A percentile compares a stretch with the other conserved stretches of the same genome.
Conservation (phyloP, 306 rosid genomes). For the Ormosia emarginata region DNA sequence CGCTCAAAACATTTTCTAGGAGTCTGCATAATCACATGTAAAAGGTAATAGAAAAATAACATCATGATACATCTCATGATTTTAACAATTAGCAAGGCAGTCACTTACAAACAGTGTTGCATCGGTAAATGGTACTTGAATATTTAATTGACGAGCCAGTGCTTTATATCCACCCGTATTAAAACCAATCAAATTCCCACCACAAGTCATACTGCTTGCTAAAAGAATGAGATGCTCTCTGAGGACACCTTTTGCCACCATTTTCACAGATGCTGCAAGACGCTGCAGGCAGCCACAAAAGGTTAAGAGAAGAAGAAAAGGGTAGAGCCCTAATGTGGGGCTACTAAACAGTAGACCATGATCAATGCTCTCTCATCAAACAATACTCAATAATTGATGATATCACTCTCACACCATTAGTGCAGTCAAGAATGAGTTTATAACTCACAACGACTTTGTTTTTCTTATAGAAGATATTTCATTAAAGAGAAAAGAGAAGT, state of each 20-base stretch:
- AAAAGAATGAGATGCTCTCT: slow-evolving; percentile 88
- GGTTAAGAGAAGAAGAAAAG: neutral
- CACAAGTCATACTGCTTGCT: slow-evolving; percentile 90
- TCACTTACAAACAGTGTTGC: slow-evolving; percentile 85
- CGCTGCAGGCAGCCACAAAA: slow-evolving; percentile 57
- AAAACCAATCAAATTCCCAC: slow-evolving; percentile 85
- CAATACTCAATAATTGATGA: neutral
- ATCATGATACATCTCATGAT: neutral
- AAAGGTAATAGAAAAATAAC: slow-evolving; percentile 11
- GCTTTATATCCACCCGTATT: slow-evolving; percentile 90
- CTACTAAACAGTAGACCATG: neutral
- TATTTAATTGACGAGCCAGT: slow-evolving; percentile 59
- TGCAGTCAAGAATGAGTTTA: neutral
- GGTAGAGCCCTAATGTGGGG: neutral
- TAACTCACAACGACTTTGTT: no score
- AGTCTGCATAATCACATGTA: slow-evolving; percentile 50
- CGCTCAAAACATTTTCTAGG: slow-evolving; percentile 87
- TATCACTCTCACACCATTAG: neutral
- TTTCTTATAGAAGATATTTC: neutral
- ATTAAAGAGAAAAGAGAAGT: neutral
- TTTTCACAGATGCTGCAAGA: slow-evolving; percentile 68
- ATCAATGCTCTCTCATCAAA: slow-evolving; percentile 15
- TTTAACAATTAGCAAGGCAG: slow-evolving; percentile 14
- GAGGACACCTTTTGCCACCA: slow-evolving; percentile 94
- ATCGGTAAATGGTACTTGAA: slow-evolving; percentile 92